Conservation (phyloP, 345 rosid species). For the Anacardium occidentale region DNA sequence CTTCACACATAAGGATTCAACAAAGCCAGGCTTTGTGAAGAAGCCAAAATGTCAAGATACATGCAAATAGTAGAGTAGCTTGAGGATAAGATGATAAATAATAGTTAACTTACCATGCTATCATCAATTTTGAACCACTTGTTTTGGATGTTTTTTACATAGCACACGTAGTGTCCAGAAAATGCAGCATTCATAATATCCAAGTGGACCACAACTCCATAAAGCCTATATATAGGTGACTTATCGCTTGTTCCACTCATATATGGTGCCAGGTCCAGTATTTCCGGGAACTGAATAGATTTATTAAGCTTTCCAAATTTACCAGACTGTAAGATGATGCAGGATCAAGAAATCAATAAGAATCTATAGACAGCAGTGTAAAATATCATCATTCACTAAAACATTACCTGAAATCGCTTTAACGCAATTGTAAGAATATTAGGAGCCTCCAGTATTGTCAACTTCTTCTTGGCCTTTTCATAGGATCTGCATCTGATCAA, state of each 20-base stretch:
- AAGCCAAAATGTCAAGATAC: background rate
- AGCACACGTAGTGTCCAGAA: constrained; percentile 96
- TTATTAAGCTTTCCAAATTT: constrained; percentile 95
- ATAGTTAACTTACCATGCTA: constrained; percentile 54
- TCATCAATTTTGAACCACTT: constrained; percentile 98
- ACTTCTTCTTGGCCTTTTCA: constrained; percentile 86
- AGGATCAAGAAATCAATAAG: constrained; percentile 21
- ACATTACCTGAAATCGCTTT: constrained; percentile 85
- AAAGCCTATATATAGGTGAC: constrained; percentile 80
- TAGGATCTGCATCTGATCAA: constrained; percentile 75
- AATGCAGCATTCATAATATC: constrained; percentile 89
- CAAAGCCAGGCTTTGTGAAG: constrained; percentile 1
- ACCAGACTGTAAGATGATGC: constrained; percentile 65
- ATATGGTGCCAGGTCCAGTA: constrained; percentile 84
- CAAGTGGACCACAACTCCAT: constrained; percentile 92
- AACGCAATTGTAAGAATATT: constrained; percentile 92
- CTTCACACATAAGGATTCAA: background rate
- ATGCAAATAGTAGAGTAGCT: background rate
- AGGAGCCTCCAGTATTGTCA: constrained; percentile 81
- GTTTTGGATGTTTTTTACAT: constrained; percentile 68
- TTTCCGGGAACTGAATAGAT: constrained; percentile 74
- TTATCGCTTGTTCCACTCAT: constrained; percentile 82
- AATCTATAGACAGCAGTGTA: constrained; percentile 18
- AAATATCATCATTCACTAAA: background rate
- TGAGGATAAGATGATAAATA: constrained; percentile 8